A percentile compares a stretch with the other conserved stretches of the same genome.
phyloP scores from a whole-genome alignment of 495 filamentous ascomycete genomes.

The Tuber magnatum region DNA sequence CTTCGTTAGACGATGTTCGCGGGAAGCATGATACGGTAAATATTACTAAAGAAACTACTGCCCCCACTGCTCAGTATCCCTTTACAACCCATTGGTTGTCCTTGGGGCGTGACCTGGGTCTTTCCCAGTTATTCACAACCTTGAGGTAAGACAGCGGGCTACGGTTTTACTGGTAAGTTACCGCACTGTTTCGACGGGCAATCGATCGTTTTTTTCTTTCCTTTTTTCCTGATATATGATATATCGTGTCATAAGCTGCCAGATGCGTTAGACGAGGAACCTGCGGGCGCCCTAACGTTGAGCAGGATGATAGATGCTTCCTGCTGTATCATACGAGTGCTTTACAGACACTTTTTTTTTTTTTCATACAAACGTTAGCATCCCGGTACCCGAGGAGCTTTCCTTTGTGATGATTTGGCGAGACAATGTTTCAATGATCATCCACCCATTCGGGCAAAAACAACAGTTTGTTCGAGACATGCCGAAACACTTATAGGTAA shows the following conservation, averaged over 20 bases:
- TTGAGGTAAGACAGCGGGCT: background rate
- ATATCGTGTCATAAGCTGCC: background rate
- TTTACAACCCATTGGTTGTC: background rate
- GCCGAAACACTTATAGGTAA: background rate
- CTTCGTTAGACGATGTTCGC: background rate
- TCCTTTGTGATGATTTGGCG: background rate
- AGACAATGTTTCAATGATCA: constrained; percentile 1
- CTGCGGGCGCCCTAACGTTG: background rate
- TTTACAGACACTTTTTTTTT: background rate
- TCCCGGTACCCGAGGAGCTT: background rate
- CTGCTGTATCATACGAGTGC: too few species aligned
- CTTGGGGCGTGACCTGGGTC: background rate
- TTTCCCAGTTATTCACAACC: background rate
- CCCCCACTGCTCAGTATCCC: background rate
- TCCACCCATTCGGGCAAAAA: background rate
- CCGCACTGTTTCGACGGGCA: background rate
- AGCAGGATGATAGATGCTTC: background rate
- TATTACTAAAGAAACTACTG: constrained; percentile 1
- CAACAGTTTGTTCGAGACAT: background rate
- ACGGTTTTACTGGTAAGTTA: background rate
- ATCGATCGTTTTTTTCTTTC: too few species aligned
- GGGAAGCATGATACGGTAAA: background rate
- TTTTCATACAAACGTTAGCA: background rate
- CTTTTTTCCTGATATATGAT: background rate
- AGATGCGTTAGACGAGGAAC: background rate